Percentiles rank a stretch among this genome's conserved stretches.
Conservation (phyloP, 2,329 filamentous ascomycete genomes). For the Xylaria sp. region DNA sequence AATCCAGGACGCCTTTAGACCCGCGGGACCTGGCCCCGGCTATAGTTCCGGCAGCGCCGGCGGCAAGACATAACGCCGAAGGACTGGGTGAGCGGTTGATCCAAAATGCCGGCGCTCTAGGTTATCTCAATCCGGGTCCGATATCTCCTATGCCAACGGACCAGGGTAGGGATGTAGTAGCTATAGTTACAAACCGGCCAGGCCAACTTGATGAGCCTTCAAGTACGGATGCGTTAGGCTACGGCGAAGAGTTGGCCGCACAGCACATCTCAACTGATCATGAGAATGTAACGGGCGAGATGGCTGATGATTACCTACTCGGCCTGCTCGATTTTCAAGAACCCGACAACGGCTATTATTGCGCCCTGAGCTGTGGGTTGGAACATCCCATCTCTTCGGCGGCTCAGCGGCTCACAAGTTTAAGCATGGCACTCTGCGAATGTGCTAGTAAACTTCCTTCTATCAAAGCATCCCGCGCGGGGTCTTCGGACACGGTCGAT, state of each 20-base stretch:
- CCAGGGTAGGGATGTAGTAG: too few relatives aligned
- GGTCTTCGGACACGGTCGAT: too few relatives aligned
- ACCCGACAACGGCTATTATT: not conserved
- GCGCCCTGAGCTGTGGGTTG: not conserved
- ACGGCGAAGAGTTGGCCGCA: not conserved
- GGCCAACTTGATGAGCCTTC: not conserved
- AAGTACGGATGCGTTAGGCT: not conserved
- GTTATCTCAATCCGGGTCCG: not conserved
- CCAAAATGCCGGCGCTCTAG: constrained; percentile 4
- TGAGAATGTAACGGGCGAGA: not conserved
- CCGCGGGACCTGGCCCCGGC: constrained; percentile 16
- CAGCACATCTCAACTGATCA: not conserved
- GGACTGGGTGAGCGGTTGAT: constrained; percentile 12
- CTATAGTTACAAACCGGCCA: not conserved
- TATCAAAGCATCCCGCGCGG: constrained; percentile 7
- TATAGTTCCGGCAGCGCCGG: not conserved
- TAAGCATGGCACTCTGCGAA: constrained; percentile 32
- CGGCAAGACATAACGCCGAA: not conserved
- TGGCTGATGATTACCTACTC: not conserved
- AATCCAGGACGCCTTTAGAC: not conserved
- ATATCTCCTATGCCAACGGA: not conserved
- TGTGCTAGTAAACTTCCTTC: constrained; percentile 34
- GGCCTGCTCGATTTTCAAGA: not conserved
- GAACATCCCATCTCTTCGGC: constrained; percentile 3
- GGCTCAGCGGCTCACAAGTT: constrained; percentile 16